phyloP scores from a whole-genome alignment of 2,329 filamentous ascomycete genomes.

The Thermothelomyces thermophilus region DNA sequence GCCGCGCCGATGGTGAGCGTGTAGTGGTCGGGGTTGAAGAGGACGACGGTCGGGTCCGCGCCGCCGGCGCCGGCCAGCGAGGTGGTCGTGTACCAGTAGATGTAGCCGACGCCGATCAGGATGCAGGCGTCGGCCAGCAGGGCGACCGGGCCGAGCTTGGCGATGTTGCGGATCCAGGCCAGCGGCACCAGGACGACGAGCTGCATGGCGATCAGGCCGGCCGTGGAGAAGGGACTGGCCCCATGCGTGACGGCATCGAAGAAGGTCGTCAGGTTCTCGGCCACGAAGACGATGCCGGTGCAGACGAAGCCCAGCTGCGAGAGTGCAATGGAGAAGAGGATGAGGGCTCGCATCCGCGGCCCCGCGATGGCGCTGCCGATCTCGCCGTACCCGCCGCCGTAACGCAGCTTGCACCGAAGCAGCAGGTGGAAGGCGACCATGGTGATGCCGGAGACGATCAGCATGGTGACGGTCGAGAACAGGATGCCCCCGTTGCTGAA shows the following conservation, averaged over 20 bases:
- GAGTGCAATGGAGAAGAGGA: slow-evolving; percentile 63
- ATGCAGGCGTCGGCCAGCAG: slow-evolving; percentile 68
- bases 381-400: slow-evolving; percentile 68
- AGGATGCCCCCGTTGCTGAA: slow-evolving; percentile 72
- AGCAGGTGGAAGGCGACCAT: slow-evolving; percentile 67
- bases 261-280: slow-evolving; percentile 66
- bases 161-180: slow-evolving; percentile 66
- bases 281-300: slow-evolving; percentile 69
- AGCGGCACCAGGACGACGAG: slow-evolving; percentile 59
- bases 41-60: slow-evolving; percentile 51
- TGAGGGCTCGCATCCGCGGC: slow-evolving; percentile 54
- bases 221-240: slow-evolving; percentile 44
- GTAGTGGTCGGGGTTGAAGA: slow-evolving; percentile 64
- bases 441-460: slow-evolving; percentile 59
- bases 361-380: slow-evolving; percentile 62
- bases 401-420: slow-evolving; percentile 56
- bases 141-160: slow-evolving; percentile 63
- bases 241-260: slow-evolving; percentile 52
- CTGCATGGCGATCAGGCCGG: slow-evolving; percentile 59
- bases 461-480: slow-evolving; percentile 63
- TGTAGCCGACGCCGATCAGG: slow-evolving; percentile 62
- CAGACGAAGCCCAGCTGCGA: slow-evolving; percentile 76
- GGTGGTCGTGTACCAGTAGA: slow-evolving; percentile 64
- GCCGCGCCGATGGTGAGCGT: slow-evolving; percentile 66
- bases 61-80: slow-evolving; percentile 50